Percentiles rank a stretch among this genome's conserved stretches.
Evolutionary conservation across 495 filamentous ascomycete genomes (phyloP).

Genomic region (Podospora tetraspora): DNA sequence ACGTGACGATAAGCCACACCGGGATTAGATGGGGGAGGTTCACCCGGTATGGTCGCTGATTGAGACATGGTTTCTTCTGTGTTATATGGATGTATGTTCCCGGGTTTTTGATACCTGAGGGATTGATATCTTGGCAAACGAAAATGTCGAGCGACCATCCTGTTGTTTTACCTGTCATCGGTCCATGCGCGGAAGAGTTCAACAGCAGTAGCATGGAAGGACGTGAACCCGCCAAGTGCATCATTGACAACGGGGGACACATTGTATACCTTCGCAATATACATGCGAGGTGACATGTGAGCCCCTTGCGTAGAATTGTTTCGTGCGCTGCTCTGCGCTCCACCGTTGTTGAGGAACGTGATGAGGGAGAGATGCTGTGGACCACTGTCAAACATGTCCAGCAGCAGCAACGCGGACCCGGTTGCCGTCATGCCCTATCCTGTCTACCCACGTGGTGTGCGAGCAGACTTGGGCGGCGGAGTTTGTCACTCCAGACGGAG

Average conservation of each 20-base stretch:
- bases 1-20: not conserved
- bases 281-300: not conserved
- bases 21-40: not conserved
- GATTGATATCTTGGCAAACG: not conserved
- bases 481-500: not conserved
- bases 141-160: not conserved
- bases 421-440: not conserved
- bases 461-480: not conserved
- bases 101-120: not conserved
- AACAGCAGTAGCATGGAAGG: not conserved
- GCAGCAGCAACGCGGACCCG: not conserved
- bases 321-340: not conserved
- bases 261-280: not conserved
- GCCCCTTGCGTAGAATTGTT: not conserved
- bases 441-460: not conserved
- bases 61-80: not conserved
- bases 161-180: not conserved
- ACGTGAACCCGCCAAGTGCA: not conserved
- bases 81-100: not conserved
- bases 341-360: not conserved
- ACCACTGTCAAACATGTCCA: not conserved
- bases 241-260: not conserved
- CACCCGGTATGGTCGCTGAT: not conserved
- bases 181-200: not conserved
- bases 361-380: not conserved